A percentile compares a stretch with the other conserved stretches of the same genome.
Evolutionary conservation across 768 basidiomycete species (phyloP).

Genomic region (Thelephora ganbajun): DNA sequence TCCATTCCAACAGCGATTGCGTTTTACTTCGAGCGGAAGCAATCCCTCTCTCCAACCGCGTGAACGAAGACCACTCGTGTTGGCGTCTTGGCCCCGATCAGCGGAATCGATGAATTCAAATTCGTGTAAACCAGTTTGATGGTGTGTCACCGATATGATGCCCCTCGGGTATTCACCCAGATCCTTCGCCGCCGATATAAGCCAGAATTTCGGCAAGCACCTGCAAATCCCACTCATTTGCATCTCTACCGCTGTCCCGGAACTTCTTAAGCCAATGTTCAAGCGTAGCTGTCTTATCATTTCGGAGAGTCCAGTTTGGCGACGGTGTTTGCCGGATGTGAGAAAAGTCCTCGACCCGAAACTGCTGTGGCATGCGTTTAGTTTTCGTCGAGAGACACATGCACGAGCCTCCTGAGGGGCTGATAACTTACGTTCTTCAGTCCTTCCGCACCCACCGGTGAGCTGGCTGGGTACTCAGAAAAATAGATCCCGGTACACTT

Average conservation of each 20-base stretch:
- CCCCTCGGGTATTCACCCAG: no score
- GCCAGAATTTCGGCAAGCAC: no score
- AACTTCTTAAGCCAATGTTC: not conserved
- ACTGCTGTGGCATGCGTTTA: not conserved
- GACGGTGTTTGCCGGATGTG: slow-evolving; percentile 67
- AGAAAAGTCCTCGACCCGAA: slow-evolving; percentile 65
- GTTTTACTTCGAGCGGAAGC: no score
- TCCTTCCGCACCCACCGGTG: slow-evolving; percentile 9
- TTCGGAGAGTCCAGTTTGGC: slow-evolving; percentile 48
- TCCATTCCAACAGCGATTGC: no score
- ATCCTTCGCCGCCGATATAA: no score
- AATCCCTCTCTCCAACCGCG: no score
- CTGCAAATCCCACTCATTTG: no score
- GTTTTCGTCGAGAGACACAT: not conserved
- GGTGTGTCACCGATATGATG: no score
- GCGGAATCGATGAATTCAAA: no score
- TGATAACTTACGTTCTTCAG: not conserved
- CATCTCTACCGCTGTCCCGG: not conserved
- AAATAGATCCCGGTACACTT: slow-evolving; percentile 53
- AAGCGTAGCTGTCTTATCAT: not conserved
- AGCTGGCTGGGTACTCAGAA: slow-evolving; percentile 36
- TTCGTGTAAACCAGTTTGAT: no score
- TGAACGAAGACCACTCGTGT: no score
- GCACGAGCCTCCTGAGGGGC: not conserved
- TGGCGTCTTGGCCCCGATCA: no score